Evolutionary conservation across 164 flowering plant species (phyloP).

Genomic region (Annona cherimola): DNA sequence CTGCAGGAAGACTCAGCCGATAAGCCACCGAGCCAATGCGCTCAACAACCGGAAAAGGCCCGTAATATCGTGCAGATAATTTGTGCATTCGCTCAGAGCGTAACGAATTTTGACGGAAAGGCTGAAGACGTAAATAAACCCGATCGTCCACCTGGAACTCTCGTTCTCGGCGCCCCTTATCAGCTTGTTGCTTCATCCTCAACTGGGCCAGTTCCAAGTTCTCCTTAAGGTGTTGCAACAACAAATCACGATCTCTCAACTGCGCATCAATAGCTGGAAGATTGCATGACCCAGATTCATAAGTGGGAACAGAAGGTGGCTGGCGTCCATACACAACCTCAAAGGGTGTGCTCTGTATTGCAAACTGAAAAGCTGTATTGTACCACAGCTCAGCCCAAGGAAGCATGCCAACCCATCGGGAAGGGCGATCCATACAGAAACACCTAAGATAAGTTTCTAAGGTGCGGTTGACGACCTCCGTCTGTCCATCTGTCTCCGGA

Average conservation of each 20-base stretch:
- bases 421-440: neutral
- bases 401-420: neutral
- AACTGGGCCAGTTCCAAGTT: neutral
- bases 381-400: constrained; percentile 2
- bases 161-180: neutral
- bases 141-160: neutral
- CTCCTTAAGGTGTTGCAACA: neutral
- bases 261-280: neutral
- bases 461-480: neutral
- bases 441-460: neutral
- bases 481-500: constrained; percentile 5
- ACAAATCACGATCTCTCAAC: neutral
- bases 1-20: no score
- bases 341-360: neutral
- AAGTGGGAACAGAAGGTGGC: neutral
- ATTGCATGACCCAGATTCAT: neutral
- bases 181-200: neutral
- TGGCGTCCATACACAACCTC: neutral
- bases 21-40: no score
- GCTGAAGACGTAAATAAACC: neutral
- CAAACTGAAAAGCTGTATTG: neutral
- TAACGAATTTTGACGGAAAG: no score
- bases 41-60: no score
- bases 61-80: no score
- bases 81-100: no score